phyloP scores from a whole-genome alignment of 208 protist genomes.

The Trypanosoma vivax region DNA sequence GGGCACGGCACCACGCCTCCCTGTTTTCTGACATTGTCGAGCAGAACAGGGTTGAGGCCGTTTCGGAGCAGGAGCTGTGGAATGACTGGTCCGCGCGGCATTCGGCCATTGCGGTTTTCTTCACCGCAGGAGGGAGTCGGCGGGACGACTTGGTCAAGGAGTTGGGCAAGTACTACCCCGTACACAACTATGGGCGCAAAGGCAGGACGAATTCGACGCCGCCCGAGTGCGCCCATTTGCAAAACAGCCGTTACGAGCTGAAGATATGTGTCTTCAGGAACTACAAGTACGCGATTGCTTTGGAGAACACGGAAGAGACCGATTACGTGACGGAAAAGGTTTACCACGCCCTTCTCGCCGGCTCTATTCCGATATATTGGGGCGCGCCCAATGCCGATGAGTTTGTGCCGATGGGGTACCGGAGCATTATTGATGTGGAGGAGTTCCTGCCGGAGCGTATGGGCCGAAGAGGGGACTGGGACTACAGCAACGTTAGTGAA shows the following conservation, averaged over 20 bases:
- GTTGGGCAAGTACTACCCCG: slow-evolving; percentile 27
- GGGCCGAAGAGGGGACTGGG: neutral
- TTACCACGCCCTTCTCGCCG: too few species aligned
- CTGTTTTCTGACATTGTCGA: neutral
- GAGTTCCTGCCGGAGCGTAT: neutral
- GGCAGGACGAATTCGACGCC: slow-evolving; percentile 1
- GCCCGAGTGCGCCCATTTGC: slow-evolving; percentile 6
- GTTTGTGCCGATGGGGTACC: slow-evolving; percentile 20
- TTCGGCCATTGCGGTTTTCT: slow-evolving; percentile 20
- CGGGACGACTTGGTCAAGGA: slow-evolving; percentile 19
- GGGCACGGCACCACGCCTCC: neutral
- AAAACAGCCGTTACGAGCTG: slow-evolving; percentile 2
- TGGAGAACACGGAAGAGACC: slow-evolving; percentile 46
- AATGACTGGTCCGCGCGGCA: neutral
- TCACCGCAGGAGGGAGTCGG: slow-evolving; percentile 17
- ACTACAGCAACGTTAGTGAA: neutral
- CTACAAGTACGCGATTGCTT: slow-evolving; percentile 32
- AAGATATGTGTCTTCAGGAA: slow-evolving; percentile 29
- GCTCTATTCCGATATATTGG: slow-evolving; percentile 41
- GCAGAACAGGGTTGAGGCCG: neutral
- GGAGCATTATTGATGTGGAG: slow-evolving; percentile 6
- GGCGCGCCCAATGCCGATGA: slow-evolving; percentile 36
- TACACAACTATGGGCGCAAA: slow-evolving; percentile 41
- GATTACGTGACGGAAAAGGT: slow-evolving; percentile 76
- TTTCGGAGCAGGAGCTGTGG: neutral